Evolutionary conservation across 75 land plant genomes (phyloP).

Genomic region (Azolla pinnata): DNA sequence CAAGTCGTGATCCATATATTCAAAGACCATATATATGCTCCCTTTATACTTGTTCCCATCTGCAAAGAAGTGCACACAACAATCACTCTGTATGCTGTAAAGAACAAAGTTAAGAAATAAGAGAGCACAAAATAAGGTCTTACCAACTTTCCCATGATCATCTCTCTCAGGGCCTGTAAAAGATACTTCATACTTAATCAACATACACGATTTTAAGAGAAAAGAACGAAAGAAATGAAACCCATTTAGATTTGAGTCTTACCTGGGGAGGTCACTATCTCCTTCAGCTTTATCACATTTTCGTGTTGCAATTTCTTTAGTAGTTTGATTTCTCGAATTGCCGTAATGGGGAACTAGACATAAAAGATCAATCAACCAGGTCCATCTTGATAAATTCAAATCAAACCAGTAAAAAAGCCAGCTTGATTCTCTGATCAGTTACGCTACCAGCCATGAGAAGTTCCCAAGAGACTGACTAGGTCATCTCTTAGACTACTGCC

Average conservation of each 20-base stretch:
- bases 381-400: neutral
- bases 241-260: neutral
- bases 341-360: constrained; percentile 87
- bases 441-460: too few relatives aligned
- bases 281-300: constrained; percentile 81
- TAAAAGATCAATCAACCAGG: neutral
- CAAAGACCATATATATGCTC: constrained; percentile 96
- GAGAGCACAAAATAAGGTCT: neutral
- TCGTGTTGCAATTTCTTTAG: constrained; percentile 89
- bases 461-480: too few relatives aligned
- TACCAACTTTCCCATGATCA: constrained; percentile 62
- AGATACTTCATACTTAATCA: constrained; percentile 3
- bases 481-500: too few relatives aligned
- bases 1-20: constrained; percentile 98
- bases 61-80: constrained; percentile 4
- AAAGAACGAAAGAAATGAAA: neutral
- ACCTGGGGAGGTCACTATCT: constrained; percentile 95
- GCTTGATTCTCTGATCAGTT: too few relatives aligned
- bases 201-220: neutral
- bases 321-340: constrained; percentile 91
- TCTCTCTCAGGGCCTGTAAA: constrained; percentile 62
- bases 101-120: constrained; percentile 4
- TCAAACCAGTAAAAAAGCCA: too few relatives aligned
- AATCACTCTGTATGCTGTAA: too few relatives aligned
- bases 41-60: constrained; percentile 90